Base-by-base conservation (phyloP, 1,284 basidiomycete genomes). In the Chondrostereum purpureum region DNA sequence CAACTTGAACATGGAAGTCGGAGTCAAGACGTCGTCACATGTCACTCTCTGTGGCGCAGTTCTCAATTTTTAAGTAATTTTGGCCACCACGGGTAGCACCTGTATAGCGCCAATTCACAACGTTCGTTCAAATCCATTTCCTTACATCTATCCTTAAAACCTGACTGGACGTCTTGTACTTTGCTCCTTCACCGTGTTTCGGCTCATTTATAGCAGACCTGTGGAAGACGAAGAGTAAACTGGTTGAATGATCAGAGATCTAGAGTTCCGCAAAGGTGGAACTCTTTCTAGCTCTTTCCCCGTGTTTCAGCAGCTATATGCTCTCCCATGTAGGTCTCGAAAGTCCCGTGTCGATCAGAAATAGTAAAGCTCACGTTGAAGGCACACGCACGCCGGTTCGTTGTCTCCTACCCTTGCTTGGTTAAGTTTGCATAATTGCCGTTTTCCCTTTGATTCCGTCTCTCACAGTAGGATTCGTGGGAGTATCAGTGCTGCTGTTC, bases 401-500 rank as follows among this genome's bases (percentile, higher is more conserved):
- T 17, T 16, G 19, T 13, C 45, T 42, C 34, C 42, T 48, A 10
- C 22, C 18, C 19, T 13, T 12, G 34, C 36, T 50, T 12, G n/a
- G 19, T 20, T 24, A 92, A 88, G 80, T 95, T 2, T 84, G 90
- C 3, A 79, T 85, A 0, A 68, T 96, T 10, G 87, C 93, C 0
- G 69, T 94, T 19, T 89, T 93, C 0, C 68, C 80, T 4, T 77
- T 77, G n/a, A 73, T 97, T 1, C 81, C 88, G 1, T 88, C 93
- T 62, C 78, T 99, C 14, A 87, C 93, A 3, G 77, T 97, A 34
- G 95, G 92, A 5, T 76, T 98, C 8, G 92, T 85, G 1, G 94
- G 98, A 58, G 95, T 96, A n/a, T 90, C 90, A 0, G 92, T 97
- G 4, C 75, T 97, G 4, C 73, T 97, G 14, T 93, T 91, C 90